Conservation (phyloP, 2,329 filamentous ascomycete genomes). For the Coniochaeta pulveracea region DNA sequence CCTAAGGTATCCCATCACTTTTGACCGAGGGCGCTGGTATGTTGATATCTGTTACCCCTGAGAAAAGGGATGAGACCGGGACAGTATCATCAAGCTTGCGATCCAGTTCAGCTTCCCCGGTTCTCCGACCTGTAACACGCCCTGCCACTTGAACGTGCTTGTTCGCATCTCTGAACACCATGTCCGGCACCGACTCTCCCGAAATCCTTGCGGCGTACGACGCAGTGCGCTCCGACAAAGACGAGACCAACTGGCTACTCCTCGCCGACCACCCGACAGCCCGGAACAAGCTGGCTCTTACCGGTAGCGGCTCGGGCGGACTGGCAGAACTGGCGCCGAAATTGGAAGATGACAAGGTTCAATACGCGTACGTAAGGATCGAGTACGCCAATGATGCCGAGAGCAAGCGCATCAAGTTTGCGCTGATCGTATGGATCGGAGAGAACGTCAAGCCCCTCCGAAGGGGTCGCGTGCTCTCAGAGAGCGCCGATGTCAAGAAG, state of each 20-base stretch:
- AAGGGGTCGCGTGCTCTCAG: conserved; percentile 57
- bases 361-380: conserved; percentile 55
- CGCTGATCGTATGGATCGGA: conserved; percentile 58
- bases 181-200: conserved; percentile 46
- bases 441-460: conserved; percentile 55
- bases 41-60: too few species aligned
- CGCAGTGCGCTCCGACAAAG: conserved; percentile 55
- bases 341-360: conserved; percentile 48
- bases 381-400: conserved; percentile 64
- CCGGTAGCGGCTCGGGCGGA: conserved; percentile 47
- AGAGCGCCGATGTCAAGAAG: conserved; percentile 54
- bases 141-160: too few species aligned
- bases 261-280: conserved; percentile 46
- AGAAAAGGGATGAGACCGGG: too few species aligned
- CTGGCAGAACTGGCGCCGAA: conserved; percentile 43
- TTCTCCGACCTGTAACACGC: too few species aligned
- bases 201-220: conserved; percentile 56
- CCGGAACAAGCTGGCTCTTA: conserved; percentile 45
- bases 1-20: too few species aligned
- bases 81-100: too few species aligned
- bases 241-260: conserved; percentile 55
- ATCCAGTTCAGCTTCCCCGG: too few species aligned
- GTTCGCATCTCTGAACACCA: conserved; percentile 20
- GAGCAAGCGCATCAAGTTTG: conserved; percentile 57
- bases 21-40: too few species aligned